Evolutionary conservation across 345 rosid genomes (phyloP).

Genomic region (Lepidium didymum): DNA sequence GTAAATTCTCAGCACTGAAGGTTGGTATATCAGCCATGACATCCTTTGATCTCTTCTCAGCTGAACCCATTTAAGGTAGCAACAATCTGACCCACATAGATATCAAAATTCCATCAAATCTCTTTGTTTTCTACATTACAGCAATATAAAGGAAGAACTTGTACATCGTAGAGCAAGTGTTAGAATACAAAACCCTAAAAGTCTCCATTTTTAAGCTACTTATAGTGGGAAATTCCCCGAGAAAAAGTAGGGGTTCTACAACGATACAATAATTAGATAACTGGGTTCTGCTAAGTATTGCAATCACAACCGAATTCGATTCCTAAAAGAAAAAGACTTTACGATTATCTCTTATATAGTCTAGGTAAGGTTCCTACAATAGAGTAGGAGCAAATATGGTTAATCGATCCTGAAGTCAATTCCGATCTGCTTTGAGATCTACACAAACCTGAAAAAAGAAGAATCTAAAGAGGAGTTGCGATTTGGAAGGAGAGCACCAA

Average conservation of each 20-base stretch:
- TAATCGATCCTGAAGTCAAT: constrained; percentile 1
- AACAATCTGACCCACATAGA: constrained; percentile 9
- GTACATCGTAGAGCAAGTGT: not conserved
- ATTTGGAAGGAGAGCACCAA: not conserved
- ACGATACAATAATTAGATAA: not conserved
- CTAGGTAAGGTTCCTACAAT: not conserved
- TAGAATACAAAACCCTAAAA: not conserved
- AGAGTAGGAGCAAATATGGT: not conserved
- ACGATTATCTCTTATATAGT: not conserved
- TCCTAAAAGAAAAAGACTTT: not conserved
- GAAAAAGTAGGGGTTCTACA: not conserved
- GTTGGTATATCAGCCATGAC: constrained; percentile 49
- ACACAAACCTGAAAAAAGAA: not conserved
- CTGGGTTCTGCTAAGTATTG: not conserved
- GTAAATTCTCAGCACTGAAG: constrained; percentile 73
- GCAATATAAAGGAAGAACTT: not conserved
- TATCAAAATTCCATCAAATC: not conserved
- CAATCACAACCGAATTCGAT: not conserved
- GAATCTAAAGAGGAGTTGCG: not conserved
- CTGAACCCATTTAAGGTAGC: constrained; percentile 46
- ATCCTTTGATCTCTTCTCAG: constrained; percentile 61
- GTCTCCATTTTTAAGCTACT: not conserved
- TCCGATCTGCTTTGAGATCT: constrained; percentile 21
- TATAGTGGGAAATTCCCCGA: not conserved
- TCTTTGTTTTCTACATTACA: not conserved